Evolutionary conservation across 768 basidiomycete species (phyloP), one percentile per base, ranked within the genome.

Genomic region (Tephrocybe sp.): DNA sequence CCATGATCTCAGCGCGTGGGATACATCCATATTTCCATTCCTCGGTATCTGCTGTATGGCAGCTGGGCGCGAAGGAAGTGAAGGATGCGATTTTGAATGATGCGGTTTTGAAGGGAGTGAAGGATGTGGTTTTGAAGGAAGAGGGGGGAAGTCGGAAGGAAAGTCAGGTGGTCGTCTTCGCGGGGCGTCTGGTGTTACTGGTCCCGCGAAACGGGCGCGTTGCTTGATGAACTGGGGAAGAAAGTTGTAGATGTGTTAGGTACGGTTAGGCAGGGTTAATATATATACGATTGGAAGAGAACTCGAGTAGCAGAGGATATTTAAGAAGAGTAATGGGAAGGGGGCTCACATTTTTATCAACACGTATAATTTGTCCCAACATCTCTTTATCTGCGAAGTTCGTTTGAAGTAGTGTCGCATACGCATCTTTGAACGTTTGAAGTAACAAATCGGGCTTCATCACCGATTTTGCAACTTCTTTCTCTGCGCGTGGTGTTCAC

Each of bases 401-500:
- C 16, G 57, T 45, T 25, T 56, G 57, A 13, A 64, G 53, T 15
- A 70, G 55, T 9, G 49, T 27, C 3, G 52, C 47, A 39, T 64
- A 62, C 4, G 69, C 69, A 8, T 62, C 61, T 42, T 65, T 60
- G 59, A 80, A 78, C 7, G 64, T 59, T 4, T 47, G 34, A 10
- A 63, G 61, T 9, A 79, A 63, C 0, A 42, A 53, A 6, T 57
- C 49, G n/a, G 73, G 61, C 13, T 65, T 66, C 4, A 52, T 47
- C 6, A 72, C 60, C 0, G 72, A 54, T 43, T 66, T 67, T 11
- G 69, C 69, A 10, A 76, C 63, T 39, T 77, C 72, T 37, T 70
- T 71, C 5, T 69, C 75, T 76, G 48, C 6, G 27, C 11, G 6
- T 11, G 15, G n/a, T n/a, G 8, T n/a, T 21, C 15, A 10, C 4